Evolutionary conservation across 306 rosid species (phyloP).

Genomic region (Inga oerstediana): DNA sequence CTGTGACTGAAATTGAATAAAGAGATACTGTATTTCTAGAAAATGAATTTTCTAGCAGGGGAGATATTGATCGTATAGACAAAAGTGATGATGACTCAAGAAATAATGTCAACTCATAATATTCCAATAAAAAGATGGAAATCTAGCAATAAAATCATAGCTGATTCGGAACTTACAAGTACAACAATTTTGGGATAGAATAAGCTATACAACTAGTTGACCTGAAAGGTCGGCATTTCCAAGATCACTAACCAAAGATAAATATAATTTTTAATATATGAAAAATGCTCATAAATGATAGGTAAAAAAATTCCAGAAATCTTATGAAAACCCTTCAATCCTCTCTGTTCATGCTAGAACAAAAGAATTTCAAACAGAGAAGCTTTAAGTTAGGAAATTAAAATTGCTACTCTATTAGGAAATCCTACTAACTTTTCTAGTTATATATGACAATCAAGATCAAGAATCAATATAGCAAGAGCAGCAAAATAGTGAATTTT

Average conservation of each 20-base stretch:
- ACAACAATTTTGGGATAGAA: constrained; percentile 54
- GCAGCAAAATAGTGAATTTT: not conserved
- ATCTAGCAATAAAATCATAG: not conserved
- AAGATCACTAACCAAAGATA: too few species aligned
- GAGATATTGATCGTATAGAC: too few species aligned
- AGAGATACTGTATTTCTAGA: too few species aligned
- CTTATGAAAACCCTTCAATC: not conserved
- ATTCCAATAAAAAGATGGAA: not conserved
- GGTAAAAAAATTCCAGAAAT: not conserved
- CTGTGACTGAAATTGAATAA: too few species aligned
- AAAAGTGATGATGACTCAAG: not conserved
- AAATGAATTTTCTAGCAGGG: too few species aligned
- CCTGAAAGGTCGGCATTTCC: too few species aligned
- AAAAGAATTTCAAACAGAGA: not conserved
- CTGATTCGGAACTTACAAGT: constrained; percentile 56
- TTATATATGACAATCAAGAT: not conserved
- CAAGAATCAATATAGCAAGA: not conserved
- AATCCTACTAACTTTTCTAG: not conserved
- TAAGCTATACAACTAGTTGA: constrained; percentile 38
- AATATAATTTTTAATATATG: too few species aligned
- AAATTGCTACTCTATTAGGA: not conserved
- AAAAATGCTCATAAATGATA: too few species aligned
- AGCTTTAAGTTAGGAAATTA: not conserved
- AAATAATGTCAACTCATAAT: not conserved
- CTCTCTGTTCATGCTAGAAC: not conserved